Evolutionary conservation across 2,329 filamentous ascomycete species (phyloP).

Genomic region (Periconia sp.): DNA sequence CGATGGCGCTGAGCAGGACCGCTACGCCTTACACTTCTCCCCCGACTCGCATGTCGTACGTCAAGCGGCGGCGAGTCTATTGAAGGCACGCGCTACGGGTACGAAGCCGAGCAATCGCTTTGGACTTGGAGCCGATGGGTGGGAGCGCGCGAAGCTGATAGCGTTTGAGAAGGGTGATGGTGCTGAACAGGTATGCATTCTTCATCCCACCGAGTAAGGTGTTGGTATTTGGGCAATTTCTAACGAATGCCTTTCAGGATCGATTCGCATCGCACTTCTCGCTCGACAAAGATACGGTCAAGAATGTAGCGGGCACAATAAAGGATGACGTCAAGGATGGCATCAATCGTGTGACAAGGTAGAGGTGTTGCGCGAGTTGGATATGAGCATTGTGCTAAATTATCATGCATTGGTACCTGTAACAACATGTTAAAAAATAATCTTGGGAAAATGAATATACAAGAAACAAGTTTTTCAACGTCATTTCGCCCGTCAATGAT

Average conservation of each 20-base stretch:
- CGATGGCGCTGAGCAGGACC: slow-evolving; percentile 34
- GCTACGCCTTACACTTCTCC: slow-evolving; percentile 33
- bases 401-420: no score
- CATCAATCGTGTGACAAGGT: slow-evolving; percentile 3
- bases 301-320: slow-evolving; percentile 28
- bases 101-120: slow-evolving; percentile 22
- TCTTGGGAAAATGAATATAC: no score
- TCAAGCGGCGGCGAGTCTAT: slow-evolving; percentile 23
- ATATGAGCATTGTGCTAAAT: no score
- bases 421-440: no score
- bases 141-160: slow-evolving; percentile 29
- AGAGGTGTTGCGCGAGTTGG: background rate
- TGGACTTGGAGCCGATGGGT: slow-evolving; percentile 35
- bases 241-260: slow-evolving; percentile 23
- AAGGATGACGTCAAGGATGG: slow-evolving; percentile 28
- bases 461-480: no score
- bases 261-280: slow-evolving; percentile 33
- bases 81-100: slow-evolving; percentile 21
- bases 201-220: background rate
- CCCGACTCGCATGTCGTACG: slow-evolving; percentile 27
- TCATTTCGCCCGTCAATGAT: no score
- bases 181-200: slow-evolving; percentile 35
- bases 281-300: slow-evolving; percentile 19
- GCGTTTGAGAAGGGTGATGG: slow-evolving; percentile 31
- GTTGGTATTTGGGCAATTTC: background rate